These are phyloP conservation scores for Citrus hindsii DNA, from an alignment of 345 rosid genomes.

Conservation along the genomic window DNA sequence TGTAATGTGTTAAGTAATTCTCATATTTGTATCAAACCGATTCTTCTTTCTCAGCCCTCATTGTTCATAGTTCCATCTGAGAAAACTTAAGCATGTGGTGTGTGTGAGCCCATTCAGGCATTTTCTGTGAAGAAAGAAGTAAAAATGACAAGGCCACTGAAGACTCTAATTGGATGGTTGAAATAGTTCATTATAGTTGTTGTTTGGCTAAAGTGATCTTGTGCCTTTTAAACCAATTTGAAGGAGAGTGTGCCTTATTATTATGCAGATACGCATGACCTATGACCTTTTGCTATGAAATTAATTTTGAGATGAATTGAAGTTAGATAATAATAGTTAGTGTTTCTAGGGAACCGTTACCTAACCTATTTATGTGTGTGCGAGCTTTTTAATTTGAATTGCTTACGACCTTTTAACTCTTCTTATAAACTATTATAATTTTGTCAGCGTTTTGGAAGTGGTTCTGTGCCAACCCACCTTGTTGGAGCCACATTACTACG, in stretches of 20 bases:
- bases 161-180: not conserved
- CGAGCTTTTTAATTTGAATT: not conserved
- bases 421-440: not conserved
- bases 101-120: not conserved
- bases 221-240: not conserved
- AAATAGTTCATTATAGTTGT: not conserved
- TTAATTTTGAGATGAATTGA: not conserved
- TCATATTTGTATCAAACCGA: not conserved
- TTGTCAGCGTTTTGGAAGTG: slow-evolving; percentile 96
- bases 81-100: not conserved
- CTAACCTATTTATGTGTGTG: not conserved
- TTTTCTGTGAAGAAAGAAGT: not conserved
- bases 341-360: not conserved
- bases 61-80: not conserved
- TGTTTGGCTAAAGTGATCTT: not conserved
- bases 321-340: not conserved
- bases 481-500: slow-evolving; percentile 78
- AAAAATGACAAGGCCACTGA: not conserved
- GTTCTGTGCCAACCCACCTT: slow-evolving; percentile 88
- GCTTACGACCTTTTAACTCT: slow-evolving; percentile 2
- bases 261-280: not conserved
- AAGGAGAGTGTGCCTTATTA: not conserved
- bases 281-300: not conserved
- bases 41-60: not conserved
- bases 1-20: not conserved